Conservation (phyloP, 805 yeast genomes). For the Suhomyces emberorum region DNA sequence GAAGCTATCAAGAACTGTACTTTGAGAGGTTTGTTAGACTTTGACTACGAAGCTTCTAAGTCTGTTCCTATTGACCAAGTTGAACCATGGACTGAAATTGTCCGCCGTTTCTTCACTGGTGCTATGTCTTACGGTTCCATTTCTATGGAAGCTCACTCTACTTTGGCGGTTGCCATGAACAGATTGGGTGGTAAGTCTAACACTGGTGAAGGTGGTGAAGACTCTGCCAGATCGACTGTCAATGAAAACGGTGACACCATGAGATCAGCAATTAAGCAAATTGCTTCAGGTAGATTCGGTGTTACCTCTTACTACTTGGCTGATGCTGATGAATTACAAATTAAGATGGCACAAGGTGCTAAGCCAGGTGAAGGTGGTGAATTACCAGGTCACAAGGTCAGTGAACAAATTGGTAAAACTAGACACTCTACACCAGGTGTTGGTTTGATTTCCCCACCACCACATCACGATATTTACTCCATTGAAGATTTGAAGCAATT, state of each 20-base stretch:
- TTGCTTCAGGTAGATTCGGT: conserved; percentile 98
- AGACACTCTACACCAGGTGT: conserved; percentile 97
- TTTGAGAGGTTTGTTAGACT: conserved; percentile 87
- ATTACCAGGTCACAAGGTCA: conserved; percentile 90
- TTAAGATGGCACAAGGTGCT: conserved; percentile 99
- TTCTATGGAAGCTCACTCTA: conserved; percentile 97
- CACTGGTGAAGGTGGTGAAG: conserved; percentile 99
- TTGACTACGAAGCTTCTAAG: conserved; percentile 68
- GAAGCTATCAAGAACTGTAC: conserved; percentile 94
- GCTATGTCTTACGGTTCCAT: conserved; percentile 99
- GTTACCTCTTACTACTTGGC: conserved; percentile 92
- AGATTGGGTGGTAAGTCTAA: conserved; percentile 96
- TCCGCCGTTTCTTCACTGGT: conserved; percentile 96
- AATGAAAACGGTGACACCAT: conserved; percentile 90
- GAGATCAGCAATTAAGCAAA: conserved; percentile 98
- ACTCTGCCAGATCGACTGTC: conserved; percentile 80
- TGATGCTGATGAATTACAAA: conserved; percentile 96
- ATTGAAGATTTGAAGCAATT: conserved; percentile 97
- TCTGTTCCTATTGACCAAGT: conserved; percentile 95
- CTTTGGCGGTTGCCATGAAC: conserved; percentile 98
- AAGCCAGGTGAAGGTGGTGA: conserved; percentile 99
- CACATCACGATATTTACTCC: conserved; percentile 97
- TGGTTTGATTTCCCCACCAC: conserved; percentile 96
- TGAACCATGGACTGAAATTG: conserved; percentile 99
- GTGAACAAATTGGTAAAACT: conserved; percentile 84